These are phyloP conservation scores for Uncinocarpus reesii DNA, from an alignment of 2,329 filamentous ascomycete species.

Conservation along the genomic window DNA sequence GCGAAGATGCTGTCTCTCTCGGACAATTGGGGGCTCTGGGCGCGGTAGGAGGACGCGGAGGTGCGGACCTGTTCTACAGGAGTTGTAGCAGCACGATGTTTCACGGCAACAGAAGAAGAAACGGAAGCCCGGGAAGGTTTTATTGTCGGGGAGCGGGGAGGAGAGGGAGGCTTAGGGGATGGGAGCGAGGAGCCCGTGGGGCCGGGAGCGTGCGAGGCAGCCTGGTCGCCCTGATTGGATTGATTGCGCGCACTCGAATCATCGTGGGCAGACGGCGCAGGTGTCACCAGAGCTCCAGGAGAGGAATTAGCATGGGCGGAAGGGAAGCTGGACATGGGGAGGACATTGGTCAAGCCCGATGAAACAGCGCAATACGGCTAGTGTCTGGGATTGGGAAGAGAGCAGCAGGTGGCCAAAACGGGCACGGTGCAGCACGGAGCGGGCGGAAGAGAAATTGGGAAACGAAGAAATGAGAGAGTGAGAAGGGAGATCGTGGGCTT, in stretches of 20 bases:
- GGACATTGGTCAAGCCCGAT: slow-evolving; percentile 38
- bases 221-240: slow-evolving; percentile 24
- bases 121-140: slow-evolving; percentile 20
- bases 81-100: slow-evolving; percentile 28
- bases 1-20: slow-evolving; percentile 56
- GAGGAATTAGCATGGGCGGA: slow-evolving; percentile 34
- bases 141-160: slow-evolving; percentile 30
- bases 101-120: slow-evolving; percentile 22
- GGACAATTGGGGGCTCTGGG: slow-evolving; percentile 44
- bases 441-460: not conserved
- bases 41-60: slow-evolving; percentile 19
- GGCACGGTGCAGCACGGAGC: not conserved
- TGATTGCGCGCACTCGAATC: slow-evolving; percentile 25
- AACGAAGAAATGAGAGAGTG: slow-evolving; percentile 4
- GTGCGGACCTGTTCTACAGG: slow-evolving; percentile 24
- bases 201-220: slow-evolving; percentile 24
- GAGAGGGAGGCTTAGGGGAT: slow-evolving; percentile 21
- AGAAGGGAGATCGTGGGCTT: slow-evolving; percentile 3
- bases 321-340: slow-evolving; percentile 42
- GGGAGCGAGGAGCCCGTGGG: slow-evolving; percentile 22
- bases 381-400: not conserved
- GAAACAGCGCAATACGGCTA: slow-evolving; percentile 5
- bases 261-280: slow-evolving; percentile 32
- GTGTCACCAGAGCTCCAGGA: slow-evolving; percentile 38
- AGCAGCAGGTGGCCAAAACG: not conserved